These are phyloP conservation scores for Teratosphaeria epicoccoides DNA, from an alignment of 2,329 filamentous ascomycete species.

Conservation along the genomic window DNA sequence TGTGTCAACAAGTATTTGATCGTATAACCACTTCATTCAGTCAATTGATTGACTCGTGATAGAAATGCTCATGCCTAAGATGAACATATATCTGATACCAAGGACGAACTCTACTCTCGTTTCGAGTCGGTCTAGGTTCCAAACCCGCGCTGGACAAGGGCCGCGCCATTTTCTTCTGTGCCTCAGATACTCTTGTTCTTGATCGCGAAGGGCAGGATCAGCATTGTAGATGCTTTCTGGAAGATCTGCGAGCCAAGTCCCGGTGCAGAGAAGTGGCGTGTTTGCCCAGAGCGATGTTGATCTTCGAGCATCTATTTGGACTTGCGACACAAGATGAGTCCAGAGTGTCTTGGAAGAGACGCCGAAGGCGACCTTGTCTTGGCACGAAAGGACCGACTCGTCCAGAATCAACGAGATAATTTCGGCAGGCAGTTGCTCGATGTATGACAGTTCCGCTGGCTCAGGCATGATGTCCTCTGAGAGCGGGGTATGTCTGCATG, in stretches of 20 bases:
- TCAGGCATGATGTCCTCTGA: background rate
- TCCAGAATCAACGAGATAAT: slow-evolving; percentile 1
- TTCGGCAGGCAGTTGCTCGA: slow-evolving; percentile 4
- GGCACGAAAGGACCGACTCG: background rate
- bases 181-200: slow-evolving; percentile 1
- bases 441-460: slow-evolving; percentile 3
- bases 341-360: slow-evolving; percentile 5
- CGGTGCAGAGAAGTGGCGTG: slow-evolving; percentile 5
- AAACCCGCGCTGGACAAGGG: slow-evolving; percentile 3
- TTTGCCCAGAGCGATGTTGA: slow-evolving; percentile 2
- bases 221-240: slow-evolving; percentile 2
- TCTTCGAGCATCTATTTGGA: background rate
- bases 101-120: no score
- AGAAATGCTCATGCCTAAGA: no score
- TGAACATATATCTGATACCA: no score
- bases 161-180: background rate
- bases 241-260: slow-evolving; percentile 3
- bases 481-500: background rate
- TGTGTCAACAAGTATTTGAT: no score
- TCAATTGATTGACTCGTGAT: no score
- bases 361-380: slow-evolving; percentile 4
- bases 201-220: background rate
- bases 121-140: slow-evolving; percentile 3
- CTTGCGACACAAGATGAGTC: slow-evolving; percentile 3
- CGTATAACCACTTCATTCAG: no score